Percentiles rank a stretch among this genome's conserved stretches.
These are phyloP conservation scores for Bipolaris sorokiniana DNA, from an alignment of 2,329 filamentous ascomycete species.

Conservation along the genomic window DNA sequence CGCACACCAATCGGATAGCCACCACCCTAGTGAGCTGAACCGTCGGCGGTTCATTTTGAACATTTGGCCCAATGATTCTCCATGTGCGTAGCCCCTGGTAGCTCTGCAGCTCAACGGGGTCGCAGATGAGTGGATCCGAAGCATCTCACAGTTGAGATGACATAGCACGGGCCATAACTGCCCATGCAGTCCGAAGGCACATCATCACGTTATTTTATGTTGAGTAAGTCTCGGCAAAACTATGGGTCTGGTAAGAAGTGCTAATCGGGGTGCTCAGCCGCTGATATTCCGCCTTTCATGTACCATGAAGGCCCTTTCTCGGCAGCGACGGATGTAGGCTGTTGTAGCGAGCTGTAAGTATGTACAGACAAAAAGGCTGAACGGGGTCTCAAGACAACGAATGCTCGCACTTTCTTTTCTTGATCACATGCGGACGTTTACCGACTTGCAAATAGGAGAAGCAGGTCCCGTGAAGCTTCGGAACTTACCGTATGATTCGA, in stretches of 20 bases:
- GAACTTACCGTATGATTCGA: constrained; percentile 12
- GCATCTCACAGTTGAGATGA: constrained; percentile 12
- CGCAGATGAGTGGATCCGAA: constrained; percentile 25
- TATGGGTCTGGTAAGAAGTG: constrained; percentile 5
- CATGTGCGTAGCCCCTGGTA: constrained; percentile 12
- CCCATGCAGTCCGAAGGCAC: constrained; percentile 14
- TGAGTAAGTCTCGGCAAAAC: constrained; percentile 26
- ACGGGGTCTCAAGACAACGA: constrained; percentile 4
- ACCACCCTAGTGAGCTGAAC: constrained; percentile 20
- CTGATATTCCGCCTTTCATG: constrained; percentile 13
- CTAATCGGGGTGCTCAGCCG: constrained; percentile 5
- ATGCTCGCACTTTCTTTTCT: background rate
- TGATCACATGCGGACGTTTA: constrained; percentile 14
- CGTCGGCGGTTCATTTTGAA: constrained; percentile 15
- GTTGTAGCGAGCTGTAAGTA: constrained; percentile 18
- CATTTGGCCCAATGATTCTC: constrained; percentile 20
- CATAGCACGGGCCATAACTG: constrained; percentile 15
- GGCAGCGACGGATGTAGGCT: constrained; percentile 15
- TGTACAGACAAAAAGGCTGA: background rate
- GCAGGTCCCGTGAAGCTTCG: constrained; percentile 8
- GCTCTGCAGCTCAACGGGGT: constrained; percentile 28
- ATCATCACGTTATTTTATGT: constrained; percentile 26
- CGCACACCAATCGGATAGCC: constrained; percentile 25
- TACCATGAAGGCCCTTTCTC: constrained; percentile 8
- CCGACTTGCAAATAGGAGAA: constrained; percentile 6